These are phyloP conservation scores for Cairneyella variabilis DNA, from an alignment of 495 filamentous ascomycete species.

Conservation along the genomic window DNA sequence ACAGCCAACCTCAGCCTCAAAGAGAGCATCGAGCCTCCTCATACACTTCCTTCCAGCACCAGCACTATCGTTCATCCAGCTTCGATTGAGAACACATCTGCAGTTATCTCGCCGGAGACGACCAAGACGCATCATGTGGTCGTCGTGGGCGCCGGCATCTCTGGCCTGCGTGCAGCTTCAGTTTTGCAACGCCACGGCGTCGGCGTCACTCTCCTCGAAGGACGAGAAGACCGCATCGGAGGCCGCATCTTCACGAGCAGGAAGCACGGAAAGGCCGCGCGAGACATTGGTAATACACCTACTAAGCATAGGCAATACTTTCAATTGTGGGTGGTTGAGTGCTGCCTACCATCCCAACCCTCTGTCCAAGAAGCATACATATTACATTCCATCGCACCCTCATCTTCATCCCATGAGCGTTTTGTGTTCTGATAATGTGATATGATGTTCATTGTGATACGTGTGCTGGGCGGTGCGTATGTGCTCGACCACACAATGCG, in stretches of 20 bases:
- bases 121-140: conserved; percentile 16
- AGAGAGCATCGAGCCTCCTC: too few relatives aligned
- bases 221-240: conserved; percentile 13
- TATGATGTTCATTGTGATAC: too few relatives aligned
- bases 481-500: conserved; percentile 20
- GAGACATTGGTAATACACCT: conserved; percentile 24
- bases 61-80: too few relatives aligned
- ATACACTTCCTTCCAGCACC: too few relatives aligned
- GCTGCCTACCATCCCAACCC: too few relatives aligned
- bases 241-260: conserved; percentile 15
- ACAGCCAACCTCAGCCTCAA: background rate
- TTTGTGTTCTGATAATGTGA: too few relatives aligned
- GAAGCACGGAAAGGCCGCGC: conserved; percentile 13
- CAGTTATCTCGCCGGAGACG: background rate
- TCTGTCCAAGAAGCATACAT: too few relatives aligned
- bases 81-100: conserved; percentile 13
- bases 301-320: conserved; percentile 16
- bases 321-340: conserved; percentile 24
- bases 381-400: too few relatives aligned
- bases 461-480: conserved; percentile 12
- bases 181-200: conserved; percentile 18
- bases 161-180: conserved; percentile 13
- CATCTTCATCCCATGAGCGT: too few relatives aligned
- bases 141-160: conserved; percentile 19
- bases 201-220: conserved; percentile 15